Evolutionary conservation across 1,139 yeast genomes (phyloP), one percentile per base, ranked within the genome.

Genomic region (Taiozyma sp.): DNA sequence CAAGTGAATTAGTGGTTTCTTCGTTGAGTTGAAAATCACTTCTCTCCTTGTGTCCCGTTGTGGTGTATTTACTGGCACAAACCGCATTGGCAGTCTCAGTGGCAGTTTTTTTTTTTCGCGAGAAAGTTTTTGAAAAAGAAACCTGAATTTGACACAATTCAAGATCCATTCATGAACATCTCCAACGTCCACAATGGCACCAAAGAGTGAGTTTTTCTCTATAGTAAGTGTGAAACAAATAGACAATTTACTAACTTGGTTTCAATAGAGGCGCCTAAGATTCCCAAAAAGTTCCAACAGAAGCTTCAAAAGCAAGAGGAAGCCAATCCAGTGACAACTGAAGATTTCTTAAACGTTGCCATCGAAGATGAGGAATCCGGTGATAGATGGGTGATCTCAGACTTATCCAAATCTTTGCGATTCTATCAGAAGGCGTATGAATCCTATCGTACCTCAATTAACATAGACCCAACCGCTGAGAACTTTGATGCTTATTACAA

Each of bases 361-460:
- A 68, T 79, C 2, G 63, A 66, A 16, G 77, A 75, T 47, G 85
- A 80, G 58, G 84, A 80, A 57, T 72, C 76, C 16, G 85, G 84
- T 1, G 85, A 80, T 56, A 63, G 84, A 48, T 80, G 83, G 83
- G 60, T 73, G 3, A 74, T 78, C 2, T 75, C 81, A 0, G 84
- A 80, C 56, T 60, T 80, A 7, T 65, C 80, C 5, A 80, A 80
- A 58, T 72, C 79, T 0, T 61, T 78, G 28, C 58, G 85, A 43
- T 78, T 79, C 55, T 80, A 78, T 60, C 80, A 77, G 53, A 67
- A 66, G 48, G 81, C 83, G 0, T 72, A 70, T 51, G 61, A 61
- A 24, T 57, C 61, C 41, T 80, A 80, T 56, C 46, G 59, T 4
- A 53, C 51, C 14, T 73, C 79, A 1, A 63, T 68, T 9, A 24